phyloP scores from a whole-genome alignment of 805 yeast species.

The Starmera dryadoides region DNA sequence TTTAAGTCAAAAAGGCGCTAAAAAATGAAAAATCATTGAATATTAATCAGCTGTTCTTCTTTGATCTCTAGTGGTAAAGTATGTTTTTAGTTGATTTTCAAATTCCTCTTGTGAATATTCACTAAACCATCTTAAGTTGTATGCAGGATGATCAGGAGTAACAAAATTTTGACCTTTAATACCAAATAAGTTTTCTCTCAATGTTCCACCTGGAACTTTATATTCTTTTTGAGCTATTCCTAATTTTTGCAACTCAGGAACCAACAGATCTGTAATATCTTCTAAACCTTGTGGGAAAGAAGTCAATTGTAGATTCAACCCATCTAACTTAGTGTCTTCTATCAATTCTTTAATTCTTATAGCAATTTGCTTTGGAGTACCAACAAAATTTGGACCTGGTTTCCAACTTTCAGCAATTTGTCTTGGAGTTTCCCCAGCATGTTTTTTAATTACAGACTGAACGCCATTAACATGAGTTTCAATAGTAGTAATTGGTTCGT shows the following conservation, averaged over 20 bases:
- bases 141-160: constrained; percentile 4
- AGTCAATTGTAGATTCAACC: constrained; percentile 31
- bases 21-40: no score
- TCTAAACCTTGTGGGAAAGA: constrained; percentile 28
- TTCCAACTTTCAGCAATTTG: constrained; percentile 11
- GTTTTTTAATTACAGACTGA: constrained; percentile 29
- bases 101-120: constrained; percentile 19
- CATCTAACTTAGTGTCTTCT: constrained; percentile 30
- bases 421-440: constrained; percentile 9
- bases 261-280: constrained; percentile 25
- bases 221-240: constrained; percentile 29
- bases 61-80: background rate
- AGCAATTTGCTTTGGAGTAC: constrained; percentile 12
- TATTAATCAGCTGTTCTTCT: no score
- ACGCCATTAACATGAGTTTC: constrained; percentile 25
- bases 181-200: constrained; percentile 21
- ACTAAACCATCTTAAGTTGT: constrained; percentile 5
- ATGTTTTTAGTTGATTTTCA: constrained; percentile 6
- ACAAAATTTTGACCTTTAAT: constrained; percentile 7
- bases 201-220: constrained; percentile 22
- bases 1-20: no score
- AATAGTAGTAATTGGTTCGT: constrained; percentile 24
- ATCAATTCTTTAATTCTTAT: constrained; percentile 26
- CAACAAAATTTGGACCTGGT: constrained; percentile 11
- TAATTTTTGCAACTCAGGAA: constrained; percentile 25